These are phyloP conservation scores for Picochlorum sp. DNA, from an alignment of 139 green algal genomes.

Conservation along the genomic window DNA sequence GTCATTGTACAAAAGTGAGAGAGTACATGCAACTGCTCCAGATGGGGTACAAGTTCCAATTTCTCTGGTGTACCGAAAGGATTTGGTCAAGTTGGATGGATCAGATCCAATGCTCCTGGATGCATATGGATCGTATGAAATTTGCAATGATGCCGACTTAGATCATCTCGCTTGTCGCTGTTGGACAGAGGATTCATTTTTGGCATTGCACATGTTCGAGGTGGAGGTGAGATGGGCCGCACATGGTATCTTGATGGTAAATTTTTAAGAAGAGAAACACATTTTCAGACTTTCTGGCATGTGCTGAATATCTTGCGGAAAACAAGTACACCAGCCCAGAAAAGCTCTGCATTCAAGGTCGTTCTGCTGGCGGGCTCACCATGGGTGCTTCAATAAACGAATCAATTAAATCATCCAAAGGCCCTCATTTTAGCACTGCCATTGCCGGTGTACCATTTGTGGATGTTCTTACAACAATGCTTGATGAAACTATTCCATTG, in stretches of 20 bases:
- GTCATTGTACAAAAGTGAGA: slow-evolving; percentile 58
- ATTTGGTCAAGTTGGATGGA: slow-evolving; percentile 57
- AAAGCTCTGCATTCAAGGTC: slow-evolving; percentile 52
- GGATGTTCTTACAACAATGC: slow-evolving; percentile 77
- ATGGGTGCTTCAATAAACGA: slow-evolving; percentile 65
- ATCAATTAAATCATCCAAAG: slow-evolving; percentile 26
- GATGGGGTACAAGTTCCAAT: slow-evolving; percentile 57
- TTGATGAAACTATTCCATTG: slow-evolving; percentile 48
- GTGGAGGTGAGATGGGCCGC: slow-evolving; percentile 71
- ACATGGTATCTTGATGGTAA: slow-evolving; percentile 74
- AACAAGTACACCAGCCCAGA: slow-evolving; percentile 41
- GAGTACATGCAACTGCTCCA: slow-evolving; percentile 62
- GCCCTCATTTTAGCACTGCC: slow-evolving; percentile 47
- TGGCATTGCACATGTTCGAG: slow-evolving; percentile 72
- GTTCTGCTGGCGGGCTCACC: slow-evolving; percentile 64
- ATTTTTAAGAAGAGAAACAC: slow-evolving; percentile 71
- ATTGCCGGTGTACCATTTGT: slow-evolving; percentile 79
- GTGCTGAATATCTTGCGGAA: slow-evolving; percentile 49
- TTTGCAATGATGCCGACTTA: slow-evolving; percentile 41
- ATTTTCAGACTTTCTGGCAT: slow-evolving; percentile 73
- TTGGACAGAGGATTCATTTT: slow-evolving; percentile 71
- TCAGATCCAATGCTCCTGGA: slow-evolving; percentile 51
- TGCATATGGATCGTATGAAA: slow-evolving; percentile 52
- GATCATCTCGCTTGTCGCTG: slow-evolving; percentile 41
- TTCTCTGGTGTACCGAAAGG: slow-evolving; percentile 62